These are phyloP conservation scores for Aspergillus arachidicola DNA, from an alignment of 2,329 filamentous ascomycete genomes.

Conservation along the genomic window DNA sequence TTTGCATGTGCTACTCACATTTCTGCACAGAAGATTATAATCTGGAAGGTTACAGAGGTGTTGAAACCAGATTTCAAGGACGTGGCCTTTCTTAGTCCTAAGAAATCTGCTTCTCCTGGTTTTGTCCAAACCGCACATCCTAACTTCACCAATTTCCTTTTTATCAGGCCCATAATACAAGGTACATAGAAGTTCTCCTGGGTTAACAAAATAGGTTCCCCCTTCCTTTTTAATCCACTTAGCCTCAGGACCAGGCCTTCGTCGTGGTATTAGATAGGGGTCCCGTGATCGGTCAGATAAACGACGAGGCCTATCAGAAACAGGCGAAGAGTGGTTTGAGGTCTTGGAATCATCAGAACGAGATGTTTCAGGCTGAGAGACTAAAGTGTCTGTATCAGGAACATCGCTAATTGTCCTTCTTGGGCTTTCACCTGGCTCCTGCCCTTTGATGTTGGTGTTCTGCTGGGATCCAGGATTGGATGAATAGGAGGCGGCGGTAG, in stretches of 20 bases:
- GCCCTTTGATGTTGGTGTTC: background rate
- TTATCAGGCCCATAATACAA: constrained; percentile 35
- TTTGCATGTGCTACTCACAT: constrained; percentile 25
- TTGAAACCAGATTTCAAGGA: constrained; percentile 36
- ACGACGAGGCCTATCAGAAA: background rate
- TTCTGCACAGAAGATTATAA: constrained; percentile 29
- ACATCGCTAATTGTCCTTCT: background rate
- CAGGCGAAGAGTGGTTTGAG: background rate
- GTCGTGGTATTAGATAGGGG: constrained; percentile 11
- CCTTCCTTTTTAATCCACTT: background rate
- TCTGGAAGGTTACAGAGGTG: constrained; percentile 33
- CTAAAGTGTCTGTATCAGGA: background rate
- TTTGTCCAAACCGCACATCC: constrained; percentile 29
- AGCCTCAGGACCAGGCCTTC: constrained; percentile 5
- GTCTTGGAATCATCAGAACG: background rate
- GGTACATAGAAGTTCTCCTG: constrained; percentile 29
- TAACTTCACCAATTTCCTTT: constrained; percentile 31
- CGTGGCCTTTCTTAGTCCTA: constrained; percentile 14
- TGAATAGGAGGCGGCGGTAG: constrained; percentile 10
- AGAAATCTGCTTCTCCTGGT: constrained; percentile 22
- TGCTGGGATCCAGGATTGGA: background rate
- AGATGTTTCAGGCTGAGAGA: background rate
- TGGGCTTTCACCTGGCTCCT: background rate
- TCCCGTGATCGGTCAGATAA: background rate
- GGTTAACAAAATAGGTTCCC: constrained; percentile 23